A percentile compares a stretch with the other conserved stretches of the same genome.
Conservation (phyloP, 1,139 yeast genomes). For the Kodamaea sp. region DNA sequence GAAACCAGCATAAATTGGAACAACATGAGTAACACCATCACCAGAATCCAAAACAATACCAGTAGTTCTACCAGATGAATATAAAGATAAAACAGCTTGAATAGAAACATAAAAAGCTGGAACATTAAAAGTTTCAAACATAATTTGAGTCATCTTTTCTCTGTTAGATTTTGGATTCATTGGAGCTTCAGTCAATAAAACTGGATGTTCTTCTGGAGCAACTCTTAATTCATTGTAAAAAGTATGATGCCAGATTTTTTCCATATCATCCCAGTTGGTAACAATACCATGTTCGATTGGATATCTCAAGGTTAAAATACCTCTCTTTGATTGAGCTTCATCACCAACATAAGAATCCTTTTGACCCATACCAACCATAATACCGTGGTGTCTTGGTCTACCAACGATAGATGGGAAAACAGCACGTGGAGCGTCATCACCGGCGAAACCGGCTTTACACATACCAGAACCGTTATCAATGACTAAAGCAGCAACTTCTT, state of each 20-base stretch:
- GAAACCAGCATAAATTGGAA: conserved; percentile 99
- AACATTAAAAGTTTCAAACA: conserved; percentile 98
- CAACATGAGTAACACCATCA: conserved; percentile 99
- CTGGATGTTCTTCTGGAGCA: conserved; percentile 99
- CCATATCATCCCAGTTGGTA: conserved; percentile 99
- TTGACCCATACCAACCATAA: conserved; percentile 99
- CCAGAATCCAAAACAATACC: conserved; percentile 99
- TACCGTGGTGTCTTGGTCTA: conserved; percentile 99
- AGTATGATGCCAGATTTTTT: conserved; percentile 99
- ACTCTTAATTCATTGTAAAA: conserved; percentile 97
- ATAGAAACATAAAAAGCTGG: conserved; percentile 99
- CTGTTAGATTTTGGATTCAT: conserved; percentile 99
- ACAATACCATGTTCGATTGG: conserved; percentile 99
- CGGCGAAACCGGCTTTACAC: conserved; percentile 99
- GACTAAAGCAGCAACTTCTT: conserved; percentile 71
- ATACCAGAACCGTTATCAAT: conserved; percentile 99
- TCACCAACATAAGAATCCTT: conserved; percentile 99
- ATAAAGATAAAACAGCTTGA: conserved; percentile 96
- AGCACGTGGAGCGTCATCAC: conserved; percentile 99
- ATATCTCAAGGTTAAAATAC: conserved; percentile 97
- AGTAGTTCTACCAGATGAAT: conserved; percentile 99
- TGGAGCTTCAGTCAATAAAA: conserved; percentile 97
- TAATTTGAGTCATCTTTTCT: conserved; percentile 98
- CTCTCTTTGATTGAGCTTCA: conserved; percentile 99
- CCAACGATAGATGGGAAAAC: conserved; percentile 99